A percentile compares a stretch with the other conserved stretches of the same genome.
Conservation (phyloP, 495 filamentous ascomycete species). For the Neurospora sp. region DNA sequence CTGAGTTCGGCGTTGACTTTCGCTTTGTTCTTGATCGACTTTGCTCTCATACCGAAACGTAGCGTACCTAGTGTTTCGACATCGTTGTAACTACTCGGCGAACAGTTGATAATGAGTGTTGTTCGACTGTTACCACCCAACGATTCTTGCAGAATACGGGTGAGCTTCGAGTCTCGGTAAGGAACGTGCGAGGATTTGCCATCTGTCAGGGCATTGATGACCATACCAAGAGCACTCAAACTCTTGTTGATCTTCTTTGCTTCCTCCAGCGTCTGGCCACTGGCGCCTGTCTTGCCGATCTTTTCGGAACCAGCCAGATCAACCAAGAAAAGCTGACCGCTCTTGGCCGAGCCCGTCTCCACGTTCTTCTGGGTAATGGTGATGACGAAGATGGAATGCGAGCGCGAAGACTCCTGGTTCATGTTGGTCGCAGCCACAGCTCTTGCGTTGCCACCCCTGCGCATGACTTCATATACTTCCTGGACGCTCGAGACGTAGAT, state of each 20-base stretch:
- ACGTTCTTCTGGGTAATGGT: conserved; percentile 97
- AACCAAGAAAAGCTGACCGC: conserved; percentile 90
- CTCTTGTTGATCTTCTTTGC: conserved; percentile 99
- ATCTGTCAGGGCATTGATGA: conserved; percentile 95
- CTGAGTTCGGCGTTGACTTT: conserved; percentile 98
- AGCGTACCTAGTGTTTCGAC: conserved; percentile 88
- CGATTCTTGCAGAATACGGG: conserved; percentile 91
- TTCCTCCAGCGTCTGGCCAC: conserved; percentile 93
- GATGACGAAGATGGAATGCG: conserved; percentile 96
- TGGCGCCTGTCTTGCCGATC: conserved; percentile 96
- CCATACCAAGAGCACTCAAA: conserved; percentile 94
- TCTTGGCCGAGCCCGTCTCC: conserved; percentile 92
- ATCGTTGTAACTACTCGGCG: conserved; percentile 96
- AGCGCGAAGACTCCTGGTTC: conserved; percentile 98
- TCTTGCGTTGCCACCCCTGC: conserved; percentile 76
- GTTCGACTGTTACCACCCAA: conserved; percentile 95
- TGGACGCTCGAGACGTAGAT: conserved; percentile 92
- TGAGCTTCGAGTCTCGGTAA: conserved; percentile 97
- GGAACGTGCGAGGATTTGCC: conserved; percentile 97
- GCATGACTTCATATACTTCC: conserved; percentile 96
- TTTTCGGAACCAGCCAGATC: conserved; percentile 98
- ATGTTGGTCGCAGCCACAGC: conserved; percentile 99
- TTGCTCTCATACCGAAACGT: conserved; percentile 91
- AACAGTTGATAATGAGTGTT: conserved; percentile 96
- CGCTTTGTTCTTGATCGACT: conserved; percentile 99